Percentiles rank a stretch among this genome's conserved stretches.
phyloP scores from a whole-genome alignment of 345 rosid species.

The Citrus glauca region DNA sequence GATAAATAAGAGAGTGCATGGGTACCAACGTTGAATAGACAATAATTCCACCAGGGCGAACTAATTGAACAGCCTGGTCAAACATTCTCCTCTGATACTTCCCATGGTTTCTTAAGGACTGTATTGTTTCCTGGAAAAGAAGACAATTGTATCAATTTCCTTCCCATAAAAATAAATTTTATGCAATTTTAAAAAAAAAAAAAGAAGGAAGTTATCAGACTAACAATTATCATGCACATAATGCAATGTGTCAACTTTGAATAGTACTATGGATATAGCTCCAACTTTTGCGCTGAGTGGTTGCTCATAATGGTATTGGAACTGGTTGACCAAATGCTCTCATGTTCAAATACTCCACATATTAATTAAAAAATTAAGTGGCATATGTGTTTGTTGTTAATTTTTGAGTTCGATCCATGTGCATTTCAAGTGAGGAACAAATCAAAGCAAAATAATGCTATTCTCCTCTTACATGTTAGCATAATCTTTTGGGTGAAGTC shows the following conservation, averaged over 20 bases:
- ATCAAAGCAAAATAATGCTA: not conserved
- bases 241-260: not conserved
- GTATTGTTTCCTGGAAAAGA: conserved; percentile 64
- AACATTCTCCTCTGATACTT: conserved; percentile 87
- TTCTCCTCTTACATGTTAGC: not conserved
- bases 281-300: not conserved
- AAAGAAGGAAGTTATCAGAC: not conserved
- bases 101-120: conserved; percentile 79
- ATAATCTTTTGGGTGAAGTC: not conserved
- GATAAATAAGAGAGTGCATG: not conserved
- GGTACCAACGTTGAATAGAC: conserved; percentile 92
- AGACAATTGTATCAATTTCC: not conserved
- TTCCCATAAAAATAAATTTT: not conserved
- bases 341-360: not conserved
- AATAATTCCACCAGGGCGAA: conserved; percentile 87
- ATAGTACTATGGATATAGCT: not conserved
- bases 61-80: conserved; percentile 96
- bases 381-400: not conserved
- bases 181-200: not conserved
- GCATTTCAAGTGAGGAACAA: not conserved
- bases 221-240: not conserved
- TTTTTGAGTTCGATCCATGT: not conserved
- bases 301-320: not conserved
- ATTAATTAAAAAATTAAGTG: not conserved
- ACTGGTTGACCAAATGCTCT: not conserved